Evolutionary conservation across 768 basidiomycete species (phyloP).

Genomic region (Collybia mongolica): DNA sequence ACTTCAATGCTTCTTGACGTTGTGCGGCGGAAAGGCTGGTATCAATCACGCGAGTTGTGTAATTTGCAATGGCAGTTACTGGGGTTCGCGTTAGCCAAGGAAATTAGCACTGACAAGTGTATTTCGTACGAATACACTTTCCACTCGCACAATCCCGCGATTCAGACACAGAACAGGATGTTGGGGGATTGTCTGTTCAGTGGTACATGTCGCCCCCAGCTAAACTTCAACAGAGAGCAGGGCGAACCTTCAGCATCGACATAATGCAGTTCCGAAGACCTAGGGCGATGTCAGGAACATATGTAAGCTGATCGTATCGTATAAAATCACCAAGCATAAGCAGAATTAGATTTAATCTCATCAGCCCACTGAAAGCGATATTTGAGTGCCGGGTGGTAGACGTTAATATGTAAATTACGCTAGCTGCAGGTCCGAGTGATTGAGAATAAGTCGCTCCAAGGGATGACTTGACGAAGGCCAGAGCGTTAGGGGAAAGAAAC

Average conservation of each 20-base stretch:
- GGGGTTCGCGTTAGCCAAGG: not conserved
- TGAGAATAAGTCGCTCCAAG: conserved; percentile 40
- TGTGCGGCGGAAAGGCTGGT: conserved; percentile 39
- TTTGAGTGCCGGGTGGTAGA: not conserved
- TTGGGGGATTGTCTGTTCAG: conserved; percentile 36
- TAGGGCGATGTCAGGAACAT: conserved; percentile 2
- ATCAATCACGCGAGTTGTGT: conserved; percentile 47
- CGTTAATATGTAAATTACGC: conserved; percentile 24
- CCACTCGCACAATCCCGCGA: conserved; percentile 43
- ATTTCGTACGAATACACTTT: conserved; percentile 37
- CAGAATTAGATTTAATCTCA: conserved; percentile 36
- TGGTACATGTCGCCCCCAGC: not conserved
- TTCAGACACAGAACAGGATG: conserved; percentile 48
- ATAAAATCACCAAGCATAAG: conserved; percentile 33
- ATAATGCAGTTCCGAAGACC: conserved; percentile 45
- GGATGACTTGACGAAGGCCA: conserved; percentile 43
- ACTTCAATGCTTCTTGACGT: conserved; percentile 51
- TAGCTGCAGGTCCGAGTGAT: conserved; percentile 48
- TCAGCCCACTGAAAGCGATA: conserved; percentile 46
- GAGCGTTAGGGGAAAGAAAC: conserved; percentile 49
- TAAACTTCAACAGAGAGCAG: conserved; percentile 1
- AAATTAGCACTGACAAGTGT: not conserved
- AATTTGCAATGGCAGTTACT: conserved; percentile 60
- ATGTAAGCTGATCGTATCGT: not conserved
- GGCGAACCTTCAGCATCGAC: conserved; percentile 46